Base-by-base conservation (phyloP, 768 basidiomycete genomes). In the Amanita phalloides region DNA sequence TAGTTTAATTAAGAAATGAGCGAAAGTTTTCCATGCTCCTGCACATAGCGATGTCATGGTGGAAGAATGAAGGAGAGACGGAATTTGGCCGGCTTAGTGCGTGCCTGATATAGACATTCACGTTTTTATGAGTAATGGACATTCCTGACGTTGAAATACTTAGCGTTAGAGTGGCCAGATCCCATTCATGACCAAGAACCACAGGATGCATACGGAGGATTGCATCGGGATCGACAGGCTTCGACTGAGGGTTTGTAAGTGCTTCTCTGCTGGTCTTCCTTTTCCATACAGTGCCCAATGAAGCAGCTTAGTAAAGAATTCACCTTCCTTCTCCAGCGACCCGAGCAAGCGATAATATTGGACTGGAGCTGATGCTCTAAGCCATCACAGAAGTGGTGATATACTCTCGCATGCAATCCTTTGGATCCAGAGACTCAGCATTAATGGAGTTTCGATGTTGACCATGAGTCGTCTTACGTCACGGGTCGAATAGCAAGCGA, bases 361-460 rank as follows among this genome's bases (percentile, higher is more conserved):
- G 73, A 73, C 50, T 71, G 73, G 17, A 75, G 58, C 52, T 76
- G 71, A 41, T 69, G 75, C 54, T 76, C 73, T 53, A 75, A 58
- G 3, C 73, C 71, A 37, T 71, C 67, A 51, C 70, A 71, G 51
- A 74, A 75, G 41, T 73, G 2, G 60, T 14, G 11, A 13, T 57
- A 39, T 39, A 39, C n/a, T 39, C 11, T 17, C 6, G n/a, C 36
- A 37, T 17, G 36, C n/a, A 4, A 6, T 13, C 4, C 36, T 39
- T 20, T 14, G 38, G 11, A 39, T 39, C n/a, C 38, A 39, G n/a
- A 28, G 26, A 28, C 26, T 28, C 26, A 6, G 6, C 26, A 28
- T 28, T 7, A 28, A 7, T 28, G 26, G 26, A 28, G 26, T 28
- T 28, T 28, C 26, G 6, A 28, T 28, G 26, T 28, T 6, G 26